Percentiles rank a stretch among this genome's conserved stretches.
Conservation (phyloP, 805 yeast species). For the Saccharomycopsis malanga region DNA sequence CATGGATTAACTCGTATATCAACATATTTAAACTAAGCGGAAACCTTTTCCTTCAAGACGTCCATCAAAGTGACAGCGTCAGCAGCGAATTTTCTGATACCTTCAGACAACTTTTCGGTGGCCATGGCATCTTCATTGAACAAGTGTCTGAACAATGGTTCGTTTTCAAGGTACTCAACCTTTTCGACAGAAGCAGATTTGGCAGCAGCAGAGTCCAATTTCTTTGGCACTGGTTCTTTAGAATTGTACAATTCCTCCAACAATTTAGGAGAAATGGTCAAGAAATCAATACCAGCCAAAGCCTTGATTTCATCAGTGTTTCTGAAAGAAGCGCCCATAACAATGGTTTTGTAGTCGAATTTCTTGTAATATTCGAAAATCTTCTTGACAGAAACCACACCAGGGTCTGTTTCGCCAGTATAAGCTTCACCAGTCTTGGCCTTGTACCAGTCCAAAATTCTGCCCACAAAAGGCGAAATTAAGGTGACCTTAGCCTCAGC, state of each 20-base stretch:
- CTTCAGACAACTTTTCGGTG: slow-evolving; percentile 94
- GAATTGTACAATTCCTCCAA: slow-evolving; percentile 85
- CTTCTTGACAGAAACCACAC: slow-evolving; percentile 81
- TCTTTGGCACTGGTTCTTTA: slow-evolving; percentile 69
- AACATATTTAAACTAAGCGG: slow-evolving; percentile 15
- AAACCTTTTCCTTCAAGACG: slow-evolving; percentile 40
- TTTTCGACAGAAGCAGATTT: slow-evolving; percentile 48
- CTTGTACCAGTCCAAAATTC: slow-evolving; percentile 98
- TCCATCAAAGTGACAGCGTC: slow-evolving; percentile 77
- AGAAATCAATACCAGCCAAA: slow-evolving; percentile 93
- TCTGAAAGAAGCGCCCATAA: slow-evolving; percentile 99
- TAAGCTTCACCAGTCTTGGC: slow-evolving; percentile 85
- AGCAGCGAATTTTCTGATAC: slow-evolving; percentile 94
- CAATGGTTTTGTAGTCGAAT: slow-evolving; percentile 92
- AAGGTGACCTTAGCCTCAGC: slow-evolving; percentile 96
- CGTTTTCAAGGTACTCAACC: slow-evolving; percentile 78
- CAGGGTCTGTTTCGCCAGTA: slow-evolving; percentile 82
- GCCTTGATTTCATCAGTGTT: slow-evolving; percentile 92
- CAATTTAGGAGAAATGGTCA: slow-evolving; percentile 90
- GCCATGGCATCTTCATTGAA: slow-evolving; percentile 98
- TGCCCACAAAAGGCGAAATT: slow-evolving; percentile 98
- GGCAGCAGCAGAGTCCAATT: slow-evolving; percentile 66
- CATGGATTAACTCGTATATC: too few species aligned
- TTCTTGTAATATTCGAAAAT: slow-evolving; percentile 98
- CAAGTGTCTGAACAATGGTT: slow-evolving; percentile 81